Evolutionary conservation across 176 grass and related monocot genomes (phyloP), one percentile per base, ranked within the genome.

Genomic region (Carex littledalei): DNA sequence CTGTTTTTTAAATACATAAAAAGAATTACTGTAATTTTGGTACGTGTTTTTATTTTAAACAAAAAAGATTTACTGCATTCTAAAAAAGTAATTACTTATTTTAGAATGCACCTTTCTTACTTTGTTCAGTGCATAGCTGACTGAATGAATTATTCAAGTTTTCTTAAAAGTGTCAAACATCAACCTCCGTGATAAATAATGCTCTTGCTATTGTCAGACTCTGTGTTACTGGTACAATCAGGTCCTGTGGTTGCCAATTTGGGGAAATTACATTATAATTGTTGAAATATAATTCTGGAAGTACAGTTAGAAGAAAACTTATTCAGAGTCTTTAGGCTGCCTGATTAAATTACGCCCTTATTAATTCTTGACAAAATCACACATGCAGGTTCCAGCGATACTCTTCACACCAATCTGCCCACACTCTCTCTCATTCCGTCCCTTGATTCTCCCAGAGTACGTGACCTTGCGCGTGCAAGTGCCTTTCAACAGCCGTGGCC

Each of bases 351-450:
- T 31, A 76, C 4, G 3, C 11, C 12, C 5, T 56, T 15, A 5
- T 56, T 32, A 55, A 31, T 5, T 78, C 15, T 20, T 17, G 22
- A 78, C 50, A 55, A 56, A 56, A 56, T 32, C 15, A 34, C 45
- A 14, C 79, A 82, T 76, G 47, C 92, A 99, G 93, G 93, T 99
- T 43, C 93, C 97, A 14, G 97, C 87, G 3, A 99, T 99, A 86
- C 91, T 96, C 24, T 99, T 94, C 97, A 99, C 93, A 7, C 97
- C 97, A 15, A 99, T 99, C 69, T 99, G 97, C 34, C 97, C 93
- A 1, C 97, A 96, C 71, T 99, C 97, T 24, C 50, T 99, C 64
- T 99, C 97, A 54, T 99, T 94, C 89, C 86, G 97, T 75, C 93
- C 97, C 20, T 52, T 99, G 61, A 99, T 92, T 63, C 85, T 96